Evolutionary conservation across 1,284 basidiomycete species (phyloP), one percentile per base, ranked within the genome.

Genomic region (Apiotrichum gracile): DNA sequence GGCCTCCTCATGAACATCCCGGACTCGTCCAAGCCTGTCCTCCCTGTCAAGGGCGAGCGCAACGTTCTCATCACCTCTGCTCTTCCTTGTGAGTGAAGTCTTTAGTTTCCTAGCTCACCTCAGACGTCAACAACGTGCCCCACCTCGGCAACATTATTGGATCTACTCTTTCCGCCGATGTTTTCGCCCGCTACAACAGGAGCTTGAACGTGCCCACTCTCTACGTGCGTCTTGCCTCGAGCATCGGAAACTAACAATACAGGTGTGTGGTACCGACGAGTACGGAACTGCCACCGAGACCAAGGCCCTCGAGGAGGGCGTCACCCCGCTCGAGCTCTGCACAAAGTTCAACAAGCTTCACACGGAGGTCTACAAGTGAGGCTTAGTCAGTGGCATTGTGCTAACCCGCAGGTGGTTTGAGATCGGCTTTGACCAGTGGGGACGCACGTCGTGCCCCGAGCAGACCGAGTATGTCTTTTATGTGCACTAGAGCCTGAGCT

Each of bases 111-210:
- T 37, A 52, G 41, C 29, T n/a, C 24, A 9, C 10, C 4, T 16
- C 58, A 76, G 75, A 94, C 72, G 97, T 96, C 74, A 99, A 99
- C 77, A 99, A 98, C 70, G 94, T 97, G 16, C 96, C 96, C 24
- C 96, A 99, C 79, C 83, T 99, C 85, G 94, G 94, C 44, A 98
- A 98, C 76, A 96, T 98, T 73, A 97, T 99, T 68, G 96, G 96
- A 12, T 74, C 72, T 21, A 72, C 71, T 9, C 81, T 97, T 37
- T 94, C 91, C 64, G 93, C 94, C 10, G 96, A 99, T 73, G 93
- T 97, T 37, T 98, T 88, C 75, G 93, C 92, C 61, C 82, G 94
- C 81, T 97, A 79, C 68, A 76, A 74, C 45, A 66, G 88, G 61
- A 70, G 72, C 14, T 64, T 76, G 47, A 81, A 81, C 65, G 65